phyloP scores from a whole-genome alignment of 2,329 filamentous ascomycete genomes.

The Fusarium continuum region DNA sequence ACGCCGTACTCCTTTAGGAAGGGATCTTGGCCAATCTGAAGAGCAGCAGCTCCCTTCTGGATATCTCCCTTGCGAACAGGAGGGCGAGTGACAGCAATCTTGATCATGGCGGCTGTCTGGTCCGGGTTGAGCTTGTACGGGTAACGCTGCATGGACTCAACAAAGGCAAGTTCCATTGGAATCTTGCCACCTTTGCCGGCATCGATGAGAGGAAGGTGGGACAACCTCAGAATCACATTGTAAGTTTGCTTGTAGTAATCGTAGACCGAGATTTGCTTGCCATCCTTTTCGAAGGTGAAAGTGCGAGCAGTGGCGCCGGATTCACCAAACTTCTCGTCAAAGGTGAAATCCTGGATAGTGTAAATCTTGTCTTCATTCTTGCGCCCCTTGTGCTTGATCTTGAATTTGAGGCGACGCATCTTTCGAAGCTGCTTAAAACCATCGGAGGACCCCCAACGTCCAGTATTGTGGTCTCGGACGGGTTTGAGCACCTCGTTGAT shows the following conservation, averaged over 20 bases:
- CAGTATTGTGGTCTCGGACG: slow-evolving; percentile 31
- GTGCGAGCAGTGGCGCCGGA: slow-evolving; percentile 61
- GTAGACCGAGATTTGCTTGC: slow-evolving; percentile 56
- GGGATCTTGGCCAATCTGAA: slow-evolving; percentile 74
- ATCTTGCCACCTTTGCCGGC: slow-evolving; percentile 64
- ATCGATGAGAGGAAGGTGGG: slow-evolving; percentile 65
- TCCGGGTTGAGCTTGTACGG: slow-evolving; percentile 67
- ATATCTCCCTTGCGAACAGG: slow-evolving; percentile 74
- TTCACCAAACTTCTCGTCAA: slow-evolving; percentile 53
- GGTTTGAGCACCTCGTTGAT: slow-evolving; percentile 50
- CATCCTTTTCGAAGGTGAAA: slow-evolving; percentile 64
- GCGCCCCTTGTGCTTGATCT: slow-evolving; percentile 60
- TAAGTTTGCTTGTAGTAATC: slow-evolving; percentile 68
- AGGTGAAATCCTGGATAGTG: slow-evolving; percentile 62
- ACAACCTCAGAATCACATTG: slow-evolving; percentile 56
- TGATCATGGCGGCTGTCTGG: slow-evolving; percentile 89
- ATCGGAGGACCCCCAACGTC: slow-evolving; percentile 54
- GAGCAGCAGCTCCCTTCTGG: slow-evolving; percentile 60
- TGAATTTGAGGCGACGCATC: slow-evolving; percentile 65
- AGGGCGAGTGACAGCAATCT: slow-evolving; percentile 85
- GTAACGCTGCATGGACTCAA: slow-evolving; percentile 67
- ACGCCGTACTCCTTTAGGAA: slow-evolving; percentile 80
- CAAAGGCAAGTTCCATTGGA: slow-evolving; percentile 68
- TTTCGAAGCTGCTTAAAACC: slow-evolving; percentile 64
- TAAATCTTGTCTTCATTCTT: slow-evolving; percentile 58